These are phyloP conservation scores for Xylaria sp. DNA, from an alignment of 2,329 filamentous ascomycete genomes.

Conservation along the genomic window DNA sequence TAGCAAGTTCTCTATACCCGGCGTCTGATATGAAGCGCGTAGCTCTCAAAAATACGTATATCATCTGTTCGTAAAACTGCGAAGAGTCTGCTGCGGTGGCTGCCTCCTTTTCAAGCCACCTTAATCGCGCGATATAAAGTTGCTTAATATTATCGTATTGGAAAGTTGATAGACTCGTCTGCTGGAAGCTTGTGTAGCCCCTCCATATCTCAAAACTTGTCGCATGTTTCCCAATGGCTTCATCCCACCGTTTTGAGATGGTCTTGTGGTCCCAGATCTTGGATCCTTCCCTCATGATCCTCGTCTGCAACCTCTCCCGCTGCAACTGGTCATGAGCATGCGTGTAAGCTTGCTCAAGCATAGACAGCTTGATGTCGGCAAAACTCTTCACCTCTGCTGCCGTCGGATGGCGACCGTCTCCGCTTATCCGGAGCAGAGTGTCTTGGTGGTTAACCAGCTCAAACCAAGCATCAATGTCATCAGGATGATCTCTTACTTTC, in stretches of 20 bases:
- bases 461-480: slow-evolving; percentile 74
- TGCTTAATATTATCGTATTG: slow-evolving; percentile 67
- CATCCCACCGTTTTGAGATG: slow-evolving; percentile 66
- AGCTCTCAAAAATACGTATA: slow-evolving; percentile 75
- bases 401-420: slow-evolving; percentile 50
- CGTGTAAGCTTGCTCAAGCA: slow-evolving; percentile 76
- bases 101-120: slow-evolving; percentile 26
- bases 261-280: slow-evolving; percentile 71
- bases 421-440: slow-evolving; percentile 57
- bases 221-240: slow-evolving; percentile 58
- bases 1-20: slow-evolving; percentile 76
- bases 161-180: slow-evolving; percentile 69
- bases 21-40: slow-evolving; percentile 75
- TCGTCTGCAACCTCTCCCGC: slow-evolving; percentile 64
- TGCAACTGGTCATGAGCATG: slow-evolving; percentile 51
- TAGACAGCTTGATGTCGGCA: slow-evolving; percentile 77
- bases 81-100: slow-evolving; percentile 27
- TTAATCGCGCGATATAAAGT: slow-evolving; percentile 62
- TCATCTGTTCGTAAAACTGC: slow-evolving; percentile 45
- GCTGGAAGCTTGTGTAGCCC: slow-evolving; percentile 71
- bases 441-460: slow-evolving; percentile 80
- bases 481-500: slow-evolving; percentile 65
- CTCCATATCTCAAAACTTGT: slow-evolving; percentile 70
- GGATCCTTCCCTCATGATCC: slow-evolving; percentile 73
- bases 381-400: slow-evolving; percentile 68